Percentiles rank a stretch among this genome's conserved stretches.
Evolutionary conservation across 306 rosid genomes (phyloP).

Genomic region (Lathyrus oleraceus): DNA sequence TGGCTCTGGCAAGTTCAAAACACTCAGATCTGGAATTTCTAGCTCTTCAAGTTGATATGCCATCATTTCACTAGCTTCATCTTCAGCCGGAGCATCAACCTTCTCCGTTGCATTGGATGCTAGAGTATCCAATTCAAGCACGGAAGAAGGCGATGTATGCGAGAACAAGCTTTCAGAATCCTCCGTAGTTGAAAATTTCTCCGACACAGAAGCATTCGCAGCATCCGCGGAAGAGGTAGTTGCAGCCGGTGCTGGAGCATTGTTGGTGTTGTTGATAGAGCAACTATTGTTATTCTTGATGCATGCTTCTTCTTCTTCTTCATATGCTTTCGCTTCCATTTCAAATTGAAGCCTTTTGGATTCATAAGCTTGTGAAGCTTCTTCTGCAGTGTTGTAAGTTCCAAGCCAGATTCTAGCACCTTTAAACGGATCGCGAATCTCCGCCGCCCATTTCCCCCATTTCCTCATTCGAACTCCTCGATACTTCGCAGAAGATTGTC

Average conservation of each 20-base stretch:
- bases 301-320: slow-evolving; percentile 30
- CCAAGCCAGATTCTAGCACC: slow-evolving; percentile 72
- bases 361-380: slow-evolving; percentile 70
- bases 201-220: not conserved
- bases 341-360: slow-evolving; percentile 53
- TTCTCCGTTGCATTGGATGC: slow-evolving; percentile 37
- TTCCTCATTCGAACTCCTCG: slow-evolving; percentile 81
- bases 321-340: not conserved
- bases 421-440: slow-evolving; percentile 78
- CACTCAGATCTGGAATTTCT: slow-evolving; percentile 55
- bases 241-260: not conserved
- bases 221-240: not conserved
- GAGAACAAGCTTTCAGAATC: slow-evolving; percentile 48
- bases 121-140: slow-evolving; percentile 56
- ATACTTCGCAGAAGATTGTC: slow-evolving; percentile 42
- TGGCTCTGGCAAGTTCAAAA: slow-evolving; percentile 27
- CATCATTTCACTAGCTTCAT: slow-evolving; percentile 21
- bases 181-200: slow-evolving; percentile 33
- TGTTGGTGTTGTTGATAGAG: no score
- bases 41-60: slow-evolving; percentile 31
- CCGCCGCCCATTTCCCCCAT: slow-evolving; percentile 96
- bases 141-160: slow-evolving; percentile 58
- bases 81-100: slow-evolving; percentile 1
- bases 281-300: no score
- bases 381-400: slow-evolving; percentile 73